A percentile compares a stretch with the other conserved stretches of the same genome.
These are phyloP conservation scores for Nicotiana tabacum DNA, from an alignment of 257 asterid species.

Conservation along the genomic window DNA sequence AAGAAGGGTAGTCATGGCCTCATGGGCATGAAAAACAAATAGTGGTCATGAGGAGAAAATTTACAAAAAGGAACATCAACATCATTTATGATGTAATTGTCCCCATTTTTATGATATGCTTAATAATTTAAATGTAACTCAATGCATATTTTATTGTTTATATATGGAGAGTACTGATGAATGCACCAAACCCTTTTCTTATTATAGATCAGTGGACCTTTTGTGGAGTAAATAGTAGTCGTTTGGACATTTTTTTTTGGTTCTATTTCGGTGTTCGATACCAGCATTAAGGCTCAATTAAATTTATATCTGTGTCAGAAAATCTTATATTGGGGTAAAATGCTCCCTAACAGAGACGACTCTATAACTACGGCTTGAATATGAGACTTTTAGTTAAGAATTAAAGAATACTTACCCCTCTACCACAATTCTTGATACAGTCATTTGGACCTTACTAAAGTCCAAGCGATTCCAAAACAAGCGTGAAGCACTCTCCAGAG, in stretches of 20 bases:
- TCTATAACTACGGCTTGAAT: too few relatives aligned
- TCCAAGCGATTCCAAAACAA: background rate
- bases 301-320: too few relatives aligned
- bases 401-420: too few relatives aligned
- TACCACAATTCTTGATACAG: too few relatives aligned
- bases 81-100: slow-evolving; percentile 16
- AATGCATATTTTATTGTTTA: background rate
- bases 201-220: background rate
- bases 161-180: background rate
- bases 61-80: slow-evolving; percentile 19
- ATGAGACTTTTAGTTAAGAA: too few relatives aligned
- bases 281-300: too few relatives aligned
- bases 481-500: background rate
- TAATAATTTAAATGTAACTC: background rate
- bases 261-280: too few relatives aligned
- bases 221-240: background rate
- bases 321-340: too few relatives aligned
- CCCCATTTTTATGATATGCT: slow-evolving; percentile 12
- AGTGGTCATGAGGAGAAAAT: background rate
- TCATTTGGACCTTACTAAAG: background rate
- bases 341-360: too few relatives aligned
- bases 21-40: background rate
- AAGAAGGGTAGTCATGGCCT: background rate
- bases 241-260: background rate
- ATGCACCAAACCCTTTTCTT: slow-evolving; percentile 2